Conservation (phyloP, 2,329 filamentous ascomycete genomes). For the Pseudogymnoascus verrucosus region DNA sequence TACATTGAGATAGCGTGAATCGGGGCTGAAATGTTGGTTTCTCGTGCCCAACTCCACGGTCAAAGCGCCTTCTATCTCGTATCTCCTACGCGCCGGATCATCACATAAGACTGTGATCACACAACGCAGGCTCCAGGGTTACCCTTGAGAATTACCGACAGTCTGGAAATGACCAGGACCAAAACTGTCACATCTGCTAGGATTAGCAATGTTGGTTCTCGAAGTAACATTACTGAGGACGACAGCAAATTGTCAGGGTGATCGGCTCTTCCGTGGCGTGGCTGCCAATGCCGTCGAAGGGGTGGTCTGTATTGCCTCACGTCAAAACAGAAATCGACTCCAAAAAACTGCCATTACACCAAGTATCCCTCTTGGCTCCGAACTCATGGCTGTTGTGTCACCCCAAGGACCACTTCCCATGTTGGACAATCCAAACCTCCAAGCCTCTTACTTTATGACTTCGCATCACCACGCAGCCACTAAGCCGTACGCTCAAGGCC, state of each 20-base stretch:
- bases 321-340: not conserved
- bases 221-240: not conserved
- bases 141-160: not conserved
- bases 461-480: not conserved
- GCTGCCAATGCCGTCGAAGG: not conserved
- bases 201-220: not conserved
- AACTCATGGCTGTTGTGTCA: not conserved
- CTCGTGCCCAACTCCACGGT: not conserved
- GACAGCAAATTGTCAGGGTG: not conserved
- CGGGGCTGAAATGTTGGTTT: not conserved
- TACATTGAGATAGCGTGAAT: not conserved
- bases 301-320: not conserved
- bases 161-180: not conserved
- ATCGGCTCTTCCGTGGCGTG: not conserved
- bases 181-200: not conserved
- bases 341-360: not conserved
- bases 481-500: not conserved
- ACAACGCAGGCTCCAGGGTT: not conserved
- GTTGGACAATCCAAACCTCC: not conserved
- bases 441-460: not conserved
- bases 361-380: not conserved
- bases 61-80: not conserved
- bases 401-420: not conserved
- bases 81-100: not conserved
- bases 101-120: not conserved